Base-by-base conservation (phyloP, 2,329 filamentous ascomycete genomes). In the Penicillium psychrosexuale region DNA sequence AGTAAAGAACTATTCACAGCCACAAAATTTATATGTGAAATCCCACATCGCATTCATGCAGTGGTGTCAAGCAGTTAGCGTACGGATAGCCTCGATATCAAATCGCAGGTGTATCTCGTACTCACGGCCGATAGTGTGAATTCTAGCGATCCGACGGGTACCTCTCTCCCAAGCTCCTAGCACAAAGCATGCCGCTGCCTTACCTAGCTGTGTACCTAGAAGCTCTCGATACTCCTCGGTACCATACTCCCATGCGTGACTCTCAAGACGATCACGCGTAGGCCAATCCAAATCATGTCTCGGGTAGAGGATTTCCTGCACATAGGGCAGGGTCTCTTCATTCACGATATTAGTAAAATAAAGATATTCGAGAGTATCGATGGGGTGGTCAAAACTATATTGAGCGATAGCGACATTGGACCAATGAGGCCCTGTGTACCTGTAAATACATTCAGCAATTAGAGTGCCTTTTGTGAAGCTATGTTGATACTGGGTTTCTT, bases 361-460 rank as follows among this genome's bases (percentile, higher is more conserved):
- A 17, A 54, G 9, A n/a, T 54, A 28, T 3, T 15, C 33, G 22
- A 50, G 46, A 1, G 45, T 49, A 28, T 54, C 19, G 27, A 54
- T 44, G 8, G 36, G 17, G n/a, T 46, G 13, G n/a, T 55, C 47
- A n/a, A 45, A 52, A 5, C 13, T 45, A 17, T 55, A 51, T 31
- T 45, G 48, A 4, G 53, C 47, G 2, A 53, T 13, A 13, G 34
- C 50, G 31, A 53, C n/a, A 11, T 40, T 6, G 1, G 50, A 53
- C 50, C 50, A 53, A 34, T 53, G 24, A 3, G 34, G 34, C 7
- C 50, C 50, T 2, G 15, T 5, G 22, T 22, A 28, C 24, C 50
- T 31, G 19, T 27, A 40, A n/a, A 53, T 34, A 4, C 2, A 5
- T 4, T 53, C 50, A 28, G 12, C 43, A 7, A 53, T 28, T 5